Percentiles rank a stretch among this genome's conserved stretches.
Evolutionary conservation across 108 stramenopile genomes (phyloP).

Genomic region (Parietichytrium sp.): DNA sequence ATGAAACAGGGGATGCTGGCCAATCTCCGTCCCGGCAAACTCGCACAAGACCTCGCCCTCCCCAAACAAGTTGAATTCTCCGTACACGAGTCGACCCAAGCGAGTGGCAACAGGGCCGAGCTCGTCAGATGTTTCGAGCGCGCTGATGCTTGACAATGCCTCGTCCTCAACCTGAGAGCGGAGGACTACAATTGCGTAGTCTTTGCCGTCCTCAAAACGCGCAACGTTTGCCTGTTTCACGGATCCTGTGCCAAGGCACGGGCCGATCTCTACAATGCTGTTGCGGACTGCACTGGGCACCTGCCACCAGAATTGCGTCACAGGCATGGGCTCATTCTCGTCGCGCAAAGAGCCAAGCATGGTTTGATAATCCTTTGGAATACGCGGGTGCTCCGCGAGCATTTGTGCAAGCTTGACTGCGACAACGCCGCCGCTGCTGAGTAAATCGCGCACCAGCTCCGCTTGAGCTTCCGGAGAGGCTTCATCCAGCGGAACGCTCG

Average conservation of each 20-base stretch:
- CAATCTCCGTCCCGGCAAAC: background rate
- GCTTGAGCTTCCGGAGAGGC: constrained; percentile 36
- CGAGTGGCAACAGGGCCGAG: constrained; percentile 16
- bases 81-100: constrained; percentile 17
- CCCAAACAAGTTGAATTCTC: constrained; percentile 15
- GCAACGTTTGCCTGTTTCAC: constrained; percentile 32
- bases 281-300: constrained; percentile 10
- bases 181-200: constrained; percentile 20
- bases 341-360: constrained; percentile 27
- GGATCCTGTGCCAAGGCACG: constrained; percentile 22
- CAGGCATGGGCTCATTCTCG: constrained; percentile 26
- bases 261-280: background rate
- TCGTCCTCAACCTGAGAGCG: constrained; percentile 32
- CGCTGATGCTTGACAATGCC: background rate
- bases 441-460: constrained; percentile 21
- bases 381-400: constrained; percentile 33
- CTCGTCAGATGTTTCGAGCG: background rate
- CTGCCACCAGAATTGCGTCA: constrained; percentile 18
- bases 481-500: constrained; percentile 19
- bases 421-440: constrained; percentile 33
- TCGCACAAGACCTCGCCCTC: constrained; percentile 14
- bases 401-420: constrained; percentile 39
- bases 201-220: background rate
- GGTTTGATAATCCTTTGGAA: background rate
- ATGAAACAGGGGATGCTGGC: constrained; percentile 30